Percentiles rank a stretch among this genome's conserved stretches.
These are phyloP conservation scores for Penicillium canariense DNA, from an alignment of 495 filamentous ascomycete genomes.

Conservation along the genomic window DNA sequence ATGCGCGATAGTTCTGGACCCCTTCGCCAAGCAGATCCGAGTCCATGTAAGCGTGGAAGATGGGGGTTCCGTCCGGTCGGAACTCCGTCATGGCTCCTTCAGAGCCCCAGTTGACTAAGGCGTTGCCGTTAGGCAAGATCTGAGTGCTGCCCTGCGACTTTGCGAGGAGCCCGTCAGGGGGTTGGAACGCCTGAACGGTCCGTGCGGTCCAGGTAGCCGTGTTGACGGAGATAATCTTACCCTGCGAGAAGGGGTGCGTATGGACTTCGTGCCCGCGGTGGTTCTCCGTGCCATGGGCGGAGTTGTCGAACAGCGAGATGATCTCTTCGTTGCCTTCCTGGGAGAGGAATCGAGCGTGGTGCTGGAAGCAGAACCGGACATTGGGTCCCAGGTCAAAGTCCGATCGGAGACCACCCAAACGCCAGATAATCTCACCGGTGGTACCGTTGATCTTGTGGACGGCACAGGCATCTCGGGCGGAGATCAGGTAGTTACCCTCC, in stretches of 20 bases:
- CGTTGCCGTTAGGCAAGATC: slow-evolving; percentile 51
- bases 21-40: slow-evolving; percentile 29
- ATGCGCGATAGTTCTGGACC: slow-evolving; percentile 37
- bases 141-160: slow-evolving; percentile 59
- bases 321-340: slow-evolving; percentile 42
- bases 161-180: slow-evolving; percentile 48
- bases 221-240: slow-evolving; percentile 54
- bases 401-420: slow-evolving; percentile 46
- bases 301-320: slow-evolving; percentile 55
- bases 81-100: slow-evolving; percentile 55
- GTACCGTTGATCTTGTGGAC: slow-evolving; percentile 57
- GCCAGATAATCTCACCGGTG: slow-evolving; percentile 57
- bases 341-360: slow-evolving; percentile 53
- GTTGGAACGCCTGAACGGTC: slow-evolving; percentile 41
- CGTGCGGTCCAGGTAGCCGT: slow-evolving; percentile 47
- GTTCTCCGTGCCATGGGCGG: slow-evolving; percentile 42
- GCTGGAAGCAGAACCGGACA: slow-evolving; percentile 56
- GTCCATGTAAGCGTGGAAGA: slow-evolving; percentile 44
- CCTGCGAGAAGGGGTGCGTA: slow-evolving; percentile 47
- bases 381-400: slow-evolving; percentile 41
- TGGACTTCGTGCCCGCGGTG: slow-evolving; percentile 42
- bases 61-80: slow-evolving; percentile 43
- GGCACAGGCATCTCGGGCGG: slow-evolving; percentile 51
- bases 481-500: slow-evolving; percentile 54
- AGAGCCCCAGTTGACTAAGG: slow-evolving; percentile 56